Base-by-base conservation (phyloP, 2,329 filamentous ascomycete genomes). In the Fusarium sp. region DNA sequence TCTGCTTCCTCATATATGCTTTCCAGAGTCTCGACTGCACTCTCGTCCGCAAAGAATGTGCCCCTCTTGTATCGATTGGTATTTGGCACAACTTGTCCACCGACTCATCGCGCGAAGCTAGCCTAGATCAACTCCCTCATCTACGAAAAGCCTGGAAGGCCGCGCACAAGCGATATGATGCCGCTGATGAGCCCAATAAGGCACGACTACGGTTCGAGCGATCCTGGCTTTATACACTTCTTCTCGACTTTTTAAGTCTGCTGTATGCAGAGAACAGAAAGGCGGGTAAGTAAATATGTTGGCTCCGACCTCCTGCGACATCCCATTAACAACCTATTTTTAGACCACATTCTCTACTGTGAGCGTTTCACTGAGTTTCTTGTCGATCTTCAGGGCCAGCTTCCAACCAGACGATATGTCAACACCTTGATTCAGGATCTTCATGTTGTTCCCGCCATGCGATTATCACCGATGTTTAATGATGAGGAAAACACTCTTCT, bases 361-460 rank as follows among this genome's bases (percentile, higher is more conserved):
- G 95, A 98, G 81, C 90, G 95, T n/a, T 95, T 98, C 71, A 83
- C 96, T 57, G 96, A 99, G 81, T 92, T 99, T 57, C 85, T 99
- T 52, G 92, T 93, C 14, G 96, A 99, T 79, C 84, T 99, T 25
- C 91, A 97, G 80, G 98, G 95, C 77, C 96, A 99, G 80, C 85
- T 98, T 52, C 96, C 96, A 1, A 99, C 97, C 7, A 88, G 96
- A 75, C 90, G 96, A 81, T 98, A 98, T 80, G 93, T 97, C 79
- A 98, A 98, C 80, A 91, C 93, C 3, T 84, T 99, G 45, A 82
- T 98, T 19, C 91, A 93, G 76, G 95, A 99, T 79, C 84, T 98
- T 49, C 94, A 98, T 79, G 82, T 97, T 27, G 82, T 98, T 33
- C 86, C 95, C 2, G 89, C 93, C 15, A 90, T 98, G 76, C 89